These are phyloP conservation scores for Isoetes taiwanensis DNA, from an alignment of 75 land plant species.

Conservation along the genomic window DNA sequence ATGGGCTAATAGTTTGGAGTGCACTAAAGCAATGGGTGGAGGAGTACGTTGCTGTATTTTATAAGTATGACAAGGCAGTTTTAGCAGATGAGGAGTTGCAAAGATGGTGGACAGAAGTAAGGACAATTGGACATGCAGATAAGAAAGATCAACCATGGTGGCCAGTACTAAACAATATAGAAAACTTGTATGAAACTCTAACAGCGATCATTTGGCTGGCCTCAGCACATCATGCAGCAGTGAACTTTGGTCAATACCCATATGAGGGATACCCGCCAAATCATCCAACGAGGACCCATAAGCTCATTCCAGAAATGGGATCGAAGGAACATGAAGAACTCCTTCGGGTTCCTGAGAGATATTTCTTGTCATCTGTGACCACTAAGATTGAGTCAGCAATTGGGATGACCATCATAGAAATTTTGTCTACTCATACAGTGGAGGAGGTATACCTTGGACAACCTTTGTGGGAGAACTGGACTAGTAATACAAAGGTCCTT, in stretches of 20 bases:
- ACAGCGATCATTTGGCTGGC: constrained; percentile 27
- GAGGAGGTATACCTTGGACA: constrained; percentile 75
- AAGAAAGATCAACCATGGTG: constrained; percentile 21
- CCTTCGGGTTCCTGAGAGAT: constrained; percentile 11
- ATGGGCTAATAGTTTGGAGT: constrained; percentile 22
- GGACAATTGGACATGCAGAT: constrained; percentile 24
- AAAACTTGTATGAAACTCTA: constrained; percentile 5
- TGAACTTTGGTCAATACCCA: constrained; percentile 59
- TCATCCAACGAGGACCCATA: constrained; percentile 21
- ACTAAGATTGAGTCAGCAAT: constrained; percentile 24
- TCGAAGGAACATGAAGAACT: constrained; percentile 7
- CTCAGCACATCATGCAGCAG: constrained; percentile 37
- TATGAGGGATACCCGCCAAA: constrained; percentile 35
- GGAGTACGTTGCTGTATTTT: constrained; percentile 20
- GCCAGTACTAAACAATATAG: constrained; percentile 8
- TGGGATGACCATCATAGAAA: constrained; percentile 24
- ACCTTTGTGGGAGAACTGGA: constrained; percentile 19
- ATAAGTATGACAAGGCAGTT: constrained; percentile 11
- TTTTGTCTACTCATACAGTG: constrained; percentile 59
- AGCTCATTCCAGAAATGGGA: constrained; percentile 15
- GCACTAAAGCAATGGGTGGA: constrained; percentile 23
- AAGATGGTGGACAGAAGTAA: constrained; percentile 30
- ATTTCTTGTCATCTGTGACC: constrained; percentile 25
- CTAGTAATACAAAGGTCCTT: constrained; percentile 9
- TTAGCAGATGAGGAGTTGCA: constrained; percentile 24